phyloP scores from a whole-genome alignment of 331 rosid genomes.

The Quercus phellos region DNA sequence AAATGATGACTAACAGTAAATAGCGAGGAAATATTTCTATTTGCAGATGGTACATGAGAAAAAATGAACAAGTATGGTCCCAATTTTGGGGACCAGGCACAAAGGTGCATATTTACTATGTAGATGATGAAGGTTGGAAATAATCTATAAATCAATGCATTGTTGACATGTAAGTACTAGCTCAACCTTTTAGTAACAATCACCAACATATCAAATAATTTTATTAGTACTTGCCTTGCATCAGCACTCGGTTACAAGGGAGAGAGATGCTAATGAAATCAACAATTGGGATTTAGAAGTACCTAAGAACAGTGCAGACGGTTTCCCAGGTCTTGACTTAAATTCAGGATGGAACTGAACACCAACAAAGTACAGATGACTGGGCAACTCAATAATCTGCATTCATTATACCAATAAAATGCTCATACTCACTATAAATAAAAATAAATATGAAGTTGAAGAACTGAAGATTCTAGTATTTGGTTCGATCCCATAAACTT shows the following conservation, averaged over 20 bases:
- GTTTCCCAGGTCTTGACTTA: constrained; percentile 61
- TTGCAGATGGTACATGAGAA: not conserved
- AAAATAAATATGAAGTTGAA: not conserved
- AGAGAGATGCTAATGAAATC: not conserved
- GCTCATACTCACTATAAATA: constrained; percentile 5
- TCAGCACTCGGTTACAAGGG: not conserved
- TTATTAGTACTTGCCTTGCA: not conserved
- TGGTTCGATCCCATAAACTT: not conserved
- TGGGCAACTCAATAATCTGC: constrained; percentile 53
- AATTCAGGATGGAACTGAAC: constrained; percentile 67
- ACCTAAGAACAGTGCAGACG: constrained; percentile 56
- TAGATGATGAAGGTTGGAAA: not conserved
- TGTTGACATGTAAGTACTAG: not conserved
- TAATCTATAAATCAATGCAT: not conserved
- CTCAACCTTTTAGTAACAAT: not conserved
- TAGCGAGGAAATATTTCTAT: not conserved
- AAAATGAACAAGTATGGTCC: too few relatives aligned
- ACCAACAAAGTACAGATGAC: constrained; percentile 58
- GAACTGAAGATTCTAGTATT: not conserved
- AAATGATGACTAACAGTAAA: not conserved
- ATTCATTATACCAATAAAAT: constrained; percentile 4
- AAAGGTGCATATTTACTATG: not conserved
- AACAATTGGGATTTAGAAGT: constrained; percentile 1
- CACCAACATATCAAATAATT: not conserved
- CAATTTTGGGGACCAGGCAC: too few relatives aligned